These are phyloP conservation scores for Globisporangium parvum DNA, from an alignment of 352 stramenopile species.

Conservation along the genomic window DNA sequence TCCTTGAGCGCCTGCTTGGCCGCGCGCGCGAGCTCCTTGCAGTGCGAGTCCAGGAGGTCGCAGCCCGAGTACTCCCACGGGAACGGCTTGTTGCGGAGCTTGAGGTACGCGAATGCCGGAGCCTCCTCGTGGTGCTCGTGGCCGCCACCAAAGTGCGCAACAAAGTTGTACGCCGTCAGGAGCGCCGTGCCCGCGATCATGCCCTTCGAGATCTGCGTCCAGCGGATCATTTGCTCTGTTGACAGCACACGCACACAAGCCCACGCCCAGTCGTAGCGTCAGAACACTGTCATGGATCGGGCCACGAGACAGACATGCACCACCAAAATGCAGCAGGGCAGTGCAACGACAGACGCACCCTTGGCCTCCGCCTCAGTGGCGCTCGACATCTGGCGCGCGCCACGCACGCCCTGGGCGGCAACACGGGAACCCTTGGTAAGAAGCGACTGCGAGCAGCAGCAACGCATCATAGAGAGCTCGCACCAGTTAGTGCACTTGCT, in stretches of 20 bases:
- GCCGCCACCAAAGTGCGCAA: constrained; percentile 31
- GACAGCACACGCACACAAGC: too few species aligned
- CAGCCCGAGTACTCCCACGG: constrained; percentile 77
- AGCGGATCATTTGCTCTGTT: constrained; percentile 78
- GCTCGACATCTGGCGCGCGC: constrained; percentile 72
- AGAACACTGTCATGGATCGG: not conserved
- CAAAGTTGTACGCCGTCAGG: constrained; percentile 52
- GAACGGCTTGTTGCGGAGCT: constrained; percentile 85
- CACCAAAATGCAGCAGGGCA: constrained; percentile 4
- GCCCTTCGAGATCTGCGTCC: constrained; percentile 81
- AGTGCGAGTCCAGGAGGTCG: constrained; percentile 74
- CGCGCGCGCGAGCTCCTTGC: constrained; percentile 53
- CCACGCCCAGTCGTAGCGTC: not conserved
- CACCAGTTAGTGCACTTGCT: too few species aligned
- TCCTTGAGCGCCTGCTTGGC: constrained; percentile 63
- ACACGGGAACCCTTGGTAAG: constrained; percentile 54
- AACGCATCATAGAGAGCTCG: not conserved
- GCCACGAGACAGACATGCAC: not conserved
- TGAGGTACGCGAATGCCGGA: constrained; percentile 76
- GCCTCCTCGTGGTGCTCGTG: constrained; percentile 62
- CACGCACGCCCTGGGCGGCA: constrained; percentile 46
- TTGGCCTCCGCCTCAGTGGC: constrained; percentile 80
- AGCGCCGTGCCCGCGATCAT: constrained; percentile 64
- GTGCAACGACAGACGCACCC: constrained; percentile 25
- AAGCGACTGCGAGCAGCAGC: constrained; percentile 33